Evolutionary conservation across 75 land plant species (phyloP).

Genomic region (Picea glauca): DNA sequence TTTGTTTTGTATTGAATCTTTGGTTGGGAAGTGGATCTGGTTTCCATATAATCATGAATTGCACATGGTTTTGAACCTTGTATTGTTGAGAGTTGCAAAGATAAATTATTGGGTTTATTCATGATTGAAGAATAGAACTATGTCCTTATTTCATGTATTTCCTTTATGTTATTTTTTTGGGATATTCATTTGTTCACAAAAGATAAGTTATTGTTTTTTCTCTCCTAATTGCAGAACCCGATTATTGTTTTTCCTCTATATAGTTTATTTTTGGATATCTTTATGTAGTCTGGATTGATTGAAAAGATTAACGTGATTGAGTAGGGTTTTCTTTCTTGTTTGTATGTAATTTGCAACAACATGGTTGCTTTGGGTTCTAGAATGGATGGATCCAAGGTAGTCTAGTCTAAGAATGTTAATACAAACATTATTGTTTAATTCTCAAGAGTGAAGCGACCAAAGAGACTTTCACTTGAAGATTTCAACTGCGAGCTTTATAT

Average conservation of each 20-base stretch:
- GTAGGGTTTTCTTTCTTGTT: not conserved
- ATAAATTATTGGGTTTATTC: not conserved
- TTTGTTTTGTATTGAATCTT: no score
- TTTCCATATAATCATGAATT: not conserved
- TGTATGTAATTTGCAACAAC: not conserved
- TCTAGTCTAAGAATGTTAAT: not conserved
- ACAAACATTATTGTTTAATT: not conserved
- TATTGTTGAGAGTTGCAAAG: not conserved
- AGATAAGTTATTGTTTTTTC: not conserved
- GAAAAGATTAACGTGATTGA: not conserved
- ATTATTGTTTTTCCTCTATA: not conserved
- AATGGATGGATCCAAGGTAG: slow-evolving; percentile 3
- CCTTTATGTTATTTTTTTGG: no score
- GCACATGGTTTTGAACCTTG: not conserved
- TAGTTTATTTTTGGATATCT: not conserved
- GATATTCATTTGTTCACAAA: no score
- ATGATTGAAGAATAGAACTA: not conserved
- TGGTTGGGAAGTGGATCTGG: not conserved
- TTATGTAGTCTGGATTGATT: not conserved
- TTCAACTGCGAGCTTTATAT: not conserved
- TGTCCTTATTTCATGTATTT: no score
- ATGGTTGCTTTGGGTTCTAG: slow-evolving; percentile 7
- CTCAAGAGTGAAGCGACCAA: not conserved
- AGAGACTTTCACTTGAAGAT: slow-evolving; percentile 3
- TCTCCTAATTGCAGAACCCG: not conserved